phyloP scores from a whole-genome alignment of 495 filamentous ascomycete species.

The Apodospora peruviana region DNA sequence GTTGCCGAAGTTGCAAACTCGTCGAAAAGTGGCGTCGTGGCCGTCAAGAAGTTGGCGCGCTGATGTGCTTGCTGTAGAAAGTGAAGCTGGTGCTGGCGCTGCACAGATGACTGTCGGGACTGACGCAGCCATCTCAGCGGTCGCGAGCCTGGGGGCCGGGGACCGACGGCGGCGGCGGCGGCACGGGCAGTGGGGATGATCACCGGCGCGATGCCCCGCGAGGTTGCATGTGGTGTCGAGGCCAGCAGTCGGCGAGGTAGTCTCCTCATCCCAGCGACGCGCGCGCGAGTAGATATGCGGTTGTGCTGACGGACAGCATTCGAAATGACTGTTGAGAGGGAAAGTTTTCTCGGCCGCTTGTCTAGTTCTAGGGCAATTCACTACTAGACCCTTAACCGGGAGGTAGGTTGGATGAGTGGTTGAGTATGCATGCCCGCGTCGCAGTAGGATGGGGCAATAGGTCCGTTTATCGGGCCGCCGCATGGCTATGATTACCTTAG shows the following conservation, averaged over 20 bases:
- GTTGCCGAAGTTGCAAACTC: too few species aligned
- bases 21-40: not conserved
- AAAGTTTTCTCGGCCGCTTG: conserved; percentile 4
- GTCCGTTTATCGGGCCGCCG: too few species aligned
- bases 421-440: too few species aligned
- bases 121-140: conserved; percentile 2
- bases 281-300: conserved; percentile 14
- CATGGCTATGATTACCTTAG: too few species aligned
- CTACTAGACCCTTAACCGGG: too few species aligned
- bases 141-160: not conserved
- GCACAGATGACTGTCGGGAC: not conserved
- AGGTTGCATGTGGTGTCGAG: conserved; percentile 13
- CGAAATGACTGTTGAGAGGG: conserved; percentile 6
- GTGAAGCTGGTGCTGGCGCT: not conserved
- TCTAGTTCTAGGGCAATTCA: not conserved
- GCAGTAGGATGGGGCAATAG: too few species aligned
- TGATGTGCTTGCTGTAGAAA: not conserved
- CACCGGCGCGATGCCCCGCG: conserved; percentile 6
- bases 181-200: not conserved
- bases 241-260: conserved; percentile 19
- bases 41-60: conserved; percentile 1
- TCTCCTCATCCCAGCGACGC: conserved; percentile 34
- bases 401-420: too few species aligned
- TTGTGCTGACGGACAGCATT: conserved; percentile 27
- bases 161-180: not conserved